Conservation (phyloP, 2,329 filamentous ascomycete genomes). For the Paramyrothecium sp. region DNA sequence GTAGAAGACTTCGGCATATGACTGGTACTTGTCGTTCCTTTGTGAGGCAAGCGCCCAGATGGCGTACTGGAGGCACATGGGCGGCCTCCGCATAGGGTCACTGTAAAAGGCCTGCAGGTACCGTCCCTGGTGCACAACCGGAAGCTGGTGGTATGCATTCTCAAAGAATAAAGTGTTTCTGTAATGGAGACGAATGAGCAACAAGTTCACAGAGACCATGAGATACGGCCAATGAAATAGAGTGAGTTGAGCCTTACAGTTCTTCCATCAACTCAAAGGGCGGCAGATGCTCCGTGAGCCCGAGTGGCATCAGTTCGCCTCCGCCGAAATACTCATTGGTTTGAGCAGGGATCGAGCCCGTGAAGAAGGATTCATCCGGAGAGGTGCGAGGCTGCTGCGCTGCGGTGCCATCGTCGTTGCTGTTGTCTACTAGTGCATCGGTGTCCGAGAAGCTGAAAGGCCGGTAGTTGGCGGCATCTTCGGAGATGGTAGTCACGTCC, state of each 20-base stretch:
- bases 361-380: conserved; percentile 3
- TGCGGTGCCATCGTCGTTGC: background rate
- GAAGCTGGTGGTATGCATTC: conserved; percentile 68
- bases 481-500: background rate
- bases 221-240: background rate
- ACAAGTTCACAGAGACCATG: no score
- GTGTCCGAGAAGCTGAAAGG: conserved; percentile 1
- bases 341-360: conserved; percentile 10
- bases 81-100: conserved; percentile 72
- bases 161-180: conserved; percentile 76
- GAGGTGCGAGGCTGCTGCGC: background rate
- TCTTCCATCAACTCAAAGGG: conserved; percentile 78
- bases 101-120: conserved; percentile 74
- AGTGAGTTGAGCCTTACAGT: conserved; percentile 53
- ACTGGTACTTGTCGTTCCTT: conserved; percentile 68
- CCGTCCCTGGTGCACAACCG: conserved; percentile 75
- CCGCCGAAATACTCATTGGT: conserved; percentile 9
- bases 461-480: background rate
- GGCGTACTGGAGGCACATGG: conserved; percentile 79
- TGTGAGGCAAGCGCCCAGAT: conserved; percentile 83
- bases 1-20: conserved; percentile 77
- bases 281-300: conserved; percentile 79
- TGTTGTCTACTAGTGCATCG: background rate
- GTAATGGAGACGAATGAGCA: conserved; percentile 7
- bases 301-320: conserved; percentile 66